Evolutionary conservation across 1,139 yeast species (phyloP).

Genomic region (Hemisphaericaspora xylanilytica): DNA sequence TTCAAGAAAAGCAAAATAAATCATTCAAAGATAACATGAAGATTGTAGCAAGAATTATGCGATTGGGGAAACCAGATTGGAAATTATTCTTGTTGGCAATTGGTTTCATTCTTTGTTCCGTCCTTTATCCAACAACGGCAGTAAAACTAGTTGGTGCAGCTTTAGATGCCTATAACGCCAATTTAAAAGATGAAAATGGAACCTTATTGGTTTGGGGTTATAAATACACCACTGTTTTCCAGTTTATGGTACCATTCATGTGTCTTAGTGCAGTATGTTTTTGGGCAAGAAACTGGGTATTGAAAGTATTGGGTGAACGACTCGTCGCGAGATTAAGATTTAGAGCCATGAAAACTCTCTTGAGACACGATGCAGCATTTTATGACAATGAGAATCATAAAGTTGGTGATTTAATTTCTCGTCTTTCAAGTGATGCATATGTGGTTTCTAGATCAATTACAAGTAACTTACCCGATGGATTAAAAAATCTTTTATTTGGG

Average conservation of each 20-base stretch:
- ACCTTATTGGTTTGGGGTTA: constrained; percentile 47
- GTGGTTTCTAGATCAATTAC: constrained; percentile 49
- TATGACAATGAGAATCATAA: constrained; percentile 53
- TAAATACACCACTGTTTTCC: constrained; percentile 41
- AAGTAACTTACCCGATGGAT: constrained; percentile 47
- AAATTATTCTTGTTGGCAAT: constrained; percentile 40
- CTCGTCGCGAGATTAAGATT: constrained; percentile 48
- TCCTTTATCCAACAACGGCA: constrained; percentile 45
- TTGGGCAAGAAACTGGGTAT: constrained; percentile 51
- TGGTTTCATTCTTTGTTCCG: constrained; percentile 45
- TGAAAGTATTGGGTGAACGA: constrained; percentile 43
- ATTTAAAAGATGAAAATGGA: constrained; percentile 39
- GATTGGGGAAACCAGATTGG: constrained; percentile 41
- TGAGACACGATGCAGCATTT: constrained; percentile 51
- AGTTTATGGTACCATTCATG: constrained; percentile 48
- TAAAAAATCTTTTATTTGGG: constrained; percentile 46
- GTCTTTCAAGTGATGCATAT: constrained; percentile 55
- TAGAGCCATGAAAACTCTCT: constrained; percentile 47
- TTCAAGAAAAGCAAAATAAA: constrained; percentile 22
- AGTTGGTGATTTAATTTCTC: constrained; percentile 54
- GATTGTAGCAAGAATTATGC: constrained; percentile 38
- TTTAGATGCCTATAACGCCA: constrained; percentile 43
- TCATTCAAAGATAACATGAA: constrained; percentile 34
- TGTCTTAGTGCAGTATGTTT: constrained; percentile 44
- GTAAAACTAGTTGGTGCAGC: constrained; percentile 49